Evolutionary conservation across 495 filamentous ascomycete genomes (phyloP), one percentile per base, ranked within the genome.

Genomic region (Aspergillus incahuasiensis): DNA sequence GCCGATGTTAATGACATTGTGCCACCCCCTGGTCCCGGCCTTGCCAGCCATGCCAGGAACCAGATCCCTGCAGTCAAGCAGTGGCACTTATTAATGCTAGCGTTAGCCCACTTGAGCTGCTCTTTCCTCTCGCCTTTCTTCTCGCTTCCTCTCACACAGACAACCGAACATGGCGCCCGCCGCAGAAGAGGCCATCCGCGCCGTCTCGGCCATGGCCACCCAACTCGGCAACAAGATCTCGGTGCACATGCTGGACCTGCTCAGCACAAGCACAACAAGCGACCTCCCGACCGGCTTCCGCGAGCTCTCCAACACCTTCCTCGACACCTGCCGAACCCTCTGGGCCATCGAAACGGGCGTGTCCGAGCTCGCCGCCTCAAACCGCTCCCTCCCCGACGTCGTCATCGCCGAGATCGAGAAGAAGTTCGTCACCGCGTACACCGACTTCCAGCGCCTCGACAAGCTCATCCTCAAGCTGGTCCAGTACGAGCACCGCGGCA

Each of bases 181-280:
- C 46, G 6, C 63, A 46, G 57, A 66, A 52, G 60, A 66, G 24
- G 50, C 52, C 45, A 60, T 66, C 24, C 57, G 54, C 50, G 59
- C 57, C 2, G 52, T 66, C 43, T 63, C 63, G 41, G 60, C 63
- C 19, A 53, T 56, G 21, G 63, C 63, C 44, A 66, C 63, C 1
- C 63, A 66, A 55, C 45, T 66, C 4, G 77, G 77, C 44, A 79
- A 82, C 58, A 71, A 70, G 51, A 77, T 80, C 56, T 74, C 80
- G 1, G 73, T 82, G 18, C 80, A 74, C 56, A 78, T 81, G 71
- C 74, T 82, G 39, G 78, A 82, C 56, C 81, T 79, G 56, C 70
- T 82, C 19, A 79, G 72, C 41, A 74, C 76, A 6, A 68, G 4
- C 25, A 28, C 25, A n/a, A n/a, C 68, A 30, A 71, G 77, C 42